A percentile compares a stretch with the other conserved stretches of the same genome.
These are phyloP conservation scores for Geranomyces michiganensis DNA, from an alignment of 192 early-diverging fungal species.

Conservation along the genomic window DNA sequence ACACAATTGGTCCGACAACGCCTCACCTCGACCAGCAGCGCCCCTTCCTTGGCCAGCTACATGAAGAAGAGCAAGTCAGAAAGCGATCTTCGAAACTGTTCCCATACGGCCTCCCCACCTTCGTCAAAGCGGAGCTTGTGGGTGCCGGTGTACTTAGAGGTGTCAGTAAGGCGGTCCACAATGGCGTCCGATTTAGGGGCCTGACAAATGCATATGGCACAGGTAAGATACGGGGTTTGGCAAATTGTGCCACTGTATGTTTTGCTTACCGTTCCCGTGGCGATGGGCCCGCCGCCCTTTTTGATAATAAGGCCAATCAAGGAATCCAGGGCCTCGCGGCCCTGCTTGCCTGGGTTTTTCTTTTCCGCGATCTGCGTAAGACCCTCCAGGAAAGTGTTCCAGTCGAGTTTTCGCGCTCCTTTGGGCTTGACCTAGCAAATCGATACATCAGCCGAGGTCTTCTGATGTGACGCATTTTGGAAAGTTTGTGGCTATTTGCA, in stretches of 20 bases:
- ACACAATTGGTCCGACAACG: too few relatives aligned
- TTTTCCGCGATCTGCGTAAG: conserved; percentile 45
- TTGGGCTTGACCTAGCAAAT: conserved; percentile 45
- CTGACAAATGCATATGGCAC: conserved; percentile 14
- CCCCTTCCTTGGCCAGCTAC: conserved; percentile 50
- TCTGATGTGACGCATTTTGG: too few relatives aligned
- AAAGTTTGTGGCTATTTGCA: conserved; percentile 7
- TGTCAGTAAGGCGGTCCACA: conserved; percentile 44
- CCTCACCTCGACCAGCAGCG: conserved; percentile 41
- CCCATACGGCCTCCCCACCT: conserved; percentile 3
- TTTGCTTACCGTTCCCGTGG: conserved; percentile 39
- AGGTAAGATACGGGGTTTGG: neutral
- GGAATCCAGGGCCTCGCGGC: conserved; percentile 38
- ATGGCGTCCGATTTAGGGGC: conserved; percentile 38
- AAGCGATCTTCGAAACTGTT: too few relatives aligned
- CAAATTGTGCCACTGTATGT: too few relatives aligned
- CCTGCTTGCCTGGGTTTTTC: conserved; percentile 44
- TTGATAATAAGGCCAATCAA: conserved; percentile 27
- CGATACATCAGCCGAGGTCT: too few relatives aligned
- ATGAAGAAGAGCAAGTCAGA: neutral
- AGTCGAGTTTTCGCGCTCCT: conserved; percentile 48
- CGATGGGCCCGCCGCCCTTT: conserved; percentile 25
- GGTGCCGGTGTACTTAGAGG: conserved; percentile 53
- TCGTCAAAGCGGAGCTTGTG: conserved; percentile 61
- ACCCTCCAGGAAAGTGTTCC: conserved; percentile 42